Evolutionary conservation across 2,329 filamentous ascomycete species (phyloP), one percentile per base, ranked within the genome.

Genomic region (Colletotrichum costaricense): DNA sequence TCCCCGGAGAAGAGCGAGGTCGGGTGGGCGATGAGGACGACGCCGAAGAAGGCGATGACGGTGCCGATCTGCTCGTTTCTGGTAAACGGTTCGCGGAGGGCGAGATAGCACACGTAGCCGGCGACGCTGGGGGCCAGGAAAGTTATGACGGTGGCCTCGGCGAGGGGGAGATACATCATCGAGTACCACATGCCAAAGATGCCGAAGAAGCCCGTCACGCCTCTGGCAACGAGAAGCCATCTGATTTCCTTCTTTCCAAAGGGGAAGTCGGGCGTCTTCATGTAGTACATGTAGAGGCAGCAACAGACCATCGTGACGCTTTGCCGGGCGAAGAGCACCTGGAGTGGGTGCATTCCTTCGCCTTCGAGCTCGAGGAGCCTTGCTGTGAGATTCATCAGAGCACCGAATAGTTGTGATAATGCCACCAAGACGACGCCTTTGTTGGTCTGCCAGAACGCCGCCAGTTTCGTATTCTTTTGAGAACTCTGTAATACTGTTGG

Each of bases 141-240:
- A 9, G 94, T 97, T 66, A 98, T 93, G 42, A 98, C 95, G 0
- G 94, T 97, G 2, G 95, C 95, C 80, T 98, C 95, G 19, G 94
- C 93, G 2, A 98, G 88, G 0, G 94, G 94, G 3, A 98, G 89
- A 78, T 97, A 97, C 79, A 94, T 89, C 70, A 88, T 88, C 12
- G 85, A 87, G 75, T 84, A 88, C 87, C 86, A 97, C 83, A 97
- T 89, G 46, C 93, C 93, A 80, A 92, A 95, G 4, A 97, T 92
- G 12, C 94, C 94, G 80, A 94, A 93, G 79, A 88, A 89, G n/a
- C 95, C 95, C 35, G 88, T 88, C 2, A 93, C 80, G 0, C 94
- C 94, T 77, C 95, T 87, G 11, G 89, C 81, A 1, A 94, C 80
- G 4, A 98, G 86, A 6, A 97, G 84, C 78, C 86, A 86, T 49